Evolutionary conservation across 2,329 filamentous ascomycete species (phyloP).

Genomic region (Xylaria sp.): DNA sequence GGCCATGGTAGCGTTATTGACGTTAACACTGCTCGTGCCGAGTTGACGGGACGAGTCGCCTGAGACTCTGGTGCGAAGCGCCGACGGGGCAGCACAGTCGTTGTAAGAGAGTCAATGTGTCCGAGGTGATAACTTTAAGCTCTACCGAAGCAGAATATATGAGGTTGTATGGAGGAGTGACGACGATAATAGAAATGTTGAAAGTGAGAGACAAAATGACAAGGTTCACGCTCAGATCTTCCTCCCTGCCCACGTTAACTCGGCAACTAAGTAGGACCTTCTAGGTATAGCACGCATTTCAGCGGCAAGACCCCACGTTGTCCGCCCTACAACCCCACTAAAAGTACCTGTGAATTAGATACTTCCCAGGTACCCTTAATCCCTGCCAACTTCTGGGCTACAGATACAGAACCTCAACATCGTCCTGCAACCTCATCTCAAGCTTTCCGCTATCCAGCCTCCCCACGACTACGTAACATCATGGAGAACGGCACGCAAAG

Average conservation of each 20-base stretch:
- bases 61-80: neutral
- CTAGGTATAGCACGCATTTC: neutral
- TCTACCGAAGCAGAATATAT: too few species aligned
- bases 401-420: slow-evolving; percentile 14
- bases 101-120: neutral
- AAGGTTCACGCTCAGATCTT: neutral
- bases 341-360: slow-evolving; percentile 2
- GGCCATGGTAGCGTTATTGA: slow-evolving; percentile 46
- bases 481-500: slow-evolving; percentile 81
- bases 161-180: neutral
- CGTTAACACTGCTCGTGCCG: neutral
- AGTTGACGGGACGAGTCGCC: neutral
- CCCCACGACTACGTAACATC: slow-evolving; percentile 34
- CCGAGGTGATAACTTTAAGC: neutral
- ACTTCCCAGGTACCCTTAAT: neutral
- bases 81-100: neutral
- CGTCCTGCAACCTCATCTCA: slow-evolving; percentile 7
- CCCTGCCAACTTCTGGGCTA: slow-evolving; percentile 13
- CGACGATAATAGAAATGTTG: neutral
- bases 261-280: slow-evolving; percentile 18
- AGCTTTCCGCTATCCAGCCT: neutral
- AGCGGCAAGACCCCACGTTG: neutral
- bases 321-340: slow-evolving; percentile 18
- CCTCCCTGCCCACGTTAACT: slow-evolving; percentile 13
- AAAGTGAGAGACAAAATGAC: neutral